Evolutionary conservation across 768 basidiomycete genomes (phyloP), one percentile per base, ranked within the genome.

Genomic region (Phylloporus arenicola): DNA sequence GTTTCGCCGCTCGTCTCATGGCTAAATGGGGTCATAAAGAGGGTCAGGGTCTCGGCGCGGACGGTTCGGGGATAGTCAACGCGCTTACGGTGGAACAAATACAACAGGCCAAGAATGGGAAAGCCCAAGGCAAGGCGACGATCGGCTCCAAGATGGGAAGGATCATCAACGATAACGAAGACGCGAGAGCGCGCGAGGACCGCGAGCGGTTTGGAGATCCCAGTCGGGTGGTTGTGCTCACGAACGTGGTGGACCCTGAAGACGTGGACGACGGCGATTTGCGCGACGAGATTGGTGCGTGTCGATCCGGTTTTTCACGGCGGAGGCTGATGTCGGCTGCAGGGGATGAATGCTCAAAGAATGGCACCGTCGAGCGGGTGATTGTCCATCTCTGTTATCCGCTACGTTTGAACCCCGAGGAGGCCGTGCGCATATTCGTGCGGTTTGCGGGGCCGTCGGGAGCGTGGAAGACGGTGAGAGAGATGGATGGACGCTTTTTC

Each of bases 1-100:
- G 78, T 12, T 92, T 94, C 58, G 91, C 91, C 29, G 84, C 84
- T 12, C 84, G 88, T 30, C 64, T 95, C 57, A 95, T 96, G 92
- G 89, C 88, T 3, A 96, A 93, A 71, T 94, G 88, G 89, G 94
- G 94, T 0, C 92, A 96, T 64, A 88, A 89, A 64, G 90, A 91
- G 64, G 95, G 95, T 1, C 85, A 92, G 69, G 94, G 94, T 10
- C 77, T 97, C 1, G 95, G 95, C 30, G 84, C 79, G 0, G 82
- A 88, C 52, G 88, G 84, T 8, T 77, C 78, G 2, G 93, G 93
- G 2, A 94, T 98, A 40, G 82, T 94, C 39, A 88, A 94, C 51
- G 92, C 94, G 6, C 77, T 97, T 4, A 78, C 83, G 0, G 87
- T 95, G 19, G 88, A 94, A 62, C 84, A 86, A 48, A 56, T 75